Evolutionary conservation across 768 basidiomycete species (phyloP), one percentile per base, ranked within the genome.

Genomic region (Rhodotorula paludigena): DNA sequence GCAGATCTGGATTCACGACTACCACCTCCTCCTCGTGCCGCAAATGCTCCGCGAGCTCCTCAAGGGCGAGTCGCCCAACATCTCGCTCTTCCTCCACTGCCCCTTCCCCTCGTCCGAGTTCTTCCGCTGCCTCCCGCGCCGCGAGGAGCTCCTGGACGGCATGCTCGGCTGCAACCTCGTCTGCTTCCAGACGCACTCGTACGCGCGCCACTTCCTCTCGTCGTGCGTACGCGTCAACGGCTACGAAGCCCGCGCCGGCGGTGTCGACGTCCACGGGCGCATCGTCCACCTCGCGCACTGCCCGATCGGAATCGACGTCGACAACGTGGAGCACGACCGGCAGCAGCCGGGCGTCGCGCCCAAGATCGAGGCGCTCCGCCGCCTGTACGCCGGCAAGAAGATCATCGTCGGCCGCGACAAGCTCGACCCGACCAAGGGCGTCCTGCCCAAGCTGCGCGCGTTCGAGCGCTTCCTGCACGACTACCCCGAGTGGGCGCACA

Each of bases 391-490:
- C 72, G 90, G 89, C 69, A 97, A 97, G 84, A 97, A 97, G 83
- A 97, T 99, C 76, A 92, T 99, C 63, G 89, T 98, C 20, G 94
- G 92, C 25, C 84, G 94, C 14, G 94, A 99, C 79, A 99, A 99
- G 81, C 83, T 98, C 48, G 94, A 98, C 75, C 90, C 92, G n/a
- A 92, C 96, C 74, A 97, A 97, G 81, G 94, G 94, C 51, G 90
- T 99, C 32, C 80, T 97, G 71, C 93, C 98, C 80, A 99, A 99
- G 89, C 85, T 99, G 44, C 89, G 90, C 56, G 93, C 93, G 0
- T 99, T 97, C 75, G 89, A 97, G 80, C 92, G 93, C 77, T 85
- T 99, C 64, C 80, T 99, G 28, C 85, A 86, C 69, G 89, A 90
- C 73, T 97, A 92, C 81, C 96, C 96, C 5, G 85, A 96, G 75